phyloP scores from a whole-genome alignment of 2,329 filamentous ascomycete species.

The Akanthomyces lecanii region DNA sequence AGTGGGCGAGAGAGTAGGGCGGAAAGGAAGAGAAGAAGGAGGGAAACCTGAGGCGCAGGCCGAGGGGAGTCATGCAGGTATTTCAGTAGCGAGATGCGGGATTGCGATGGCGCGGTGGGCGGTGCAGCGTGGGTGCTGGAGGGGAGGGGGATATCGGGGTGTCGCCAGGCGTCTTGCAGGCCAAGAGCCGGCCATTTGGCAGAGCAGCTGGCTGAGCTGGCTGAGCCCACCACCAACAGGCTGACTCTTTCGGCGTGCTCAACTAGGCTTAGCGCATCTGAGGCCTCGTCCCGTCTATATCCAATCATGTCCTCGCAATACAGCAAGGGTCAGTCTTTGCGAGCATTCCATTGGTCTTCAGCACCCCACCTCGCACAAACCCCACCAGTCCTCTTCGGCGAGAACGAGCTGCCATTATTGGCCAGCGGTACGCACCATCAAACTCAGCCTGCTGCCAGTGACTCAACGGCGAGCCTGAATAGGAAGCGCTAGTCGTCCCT shows the following conservation, averaged over 20 bases:
- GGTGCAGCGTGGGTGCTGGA: not conserved
- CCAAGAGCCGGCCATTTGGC: not conserved
- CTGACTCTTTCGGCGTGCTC: conserved; percentile 44
- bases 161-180: not conserved
- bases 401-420: conserved; percentile 14
- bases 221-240: conserved; percentile 1
- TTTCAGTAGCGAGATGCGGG: conserved; percentile 21
- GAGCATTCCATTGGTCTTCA: not conserved
- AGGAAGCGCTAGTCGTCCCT: not conserved
- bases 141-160: not conserved
- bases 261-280: conserved; percentile 32
- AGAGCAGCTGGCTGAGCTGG: not conserved
- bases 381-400: conserved; percentile 17
- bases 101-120: conserved; percentile 21
- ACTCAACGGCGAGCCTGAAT: conserved; percentile 16
- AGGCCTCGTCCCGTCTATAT: not conserved
- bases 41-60: conserved; percentile 27
- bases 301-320: conserved; percentile 27
- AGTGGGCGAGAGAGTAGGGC: not conserved
- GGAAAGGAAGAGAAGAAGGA: conserved; percentile 18
- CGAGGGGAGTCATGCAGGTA: conserved; percentile 25
- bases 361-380: not conserved
- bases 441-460: conserved; percentile 3
- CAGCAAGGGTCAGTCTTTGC: conserved; percentile 17
- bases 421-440: not conserved